These are phyloP conservation scores for Scheffersomyces spartinae DNA, from an alignment of 805 yeast genomes.

Conservation along the genomic window DNA sequence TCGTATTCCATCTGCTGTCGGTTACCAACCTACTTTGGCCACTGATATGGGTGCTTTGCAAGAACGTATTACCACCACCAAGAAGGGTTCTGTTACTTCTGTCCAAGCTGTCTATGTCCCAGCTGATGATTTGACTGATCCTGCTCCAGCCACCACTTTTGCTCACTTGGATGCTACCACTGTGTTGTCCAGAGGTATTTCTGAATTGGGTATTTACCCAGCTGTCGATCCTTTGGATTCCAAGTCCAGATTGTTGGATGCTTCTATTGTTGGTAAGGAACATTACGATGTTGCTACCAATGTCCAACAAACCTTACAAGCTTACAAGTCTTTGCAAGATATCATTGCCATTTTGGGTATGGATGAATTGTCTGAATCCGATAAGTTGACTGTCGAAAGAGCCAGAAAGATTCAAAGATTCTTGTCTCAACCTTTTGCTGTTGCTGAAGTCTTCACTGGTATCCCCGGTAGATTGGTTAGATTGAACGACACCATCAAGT, in stretches of 20 bases:
- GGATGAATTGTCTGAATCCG: conserved; percentile 99
- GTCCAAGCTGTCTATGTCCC: conserved; percentile 99
- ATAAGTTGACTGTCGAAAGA: conserved; percentile 99
- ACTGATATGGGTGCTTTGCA: conserved; percentile 99
- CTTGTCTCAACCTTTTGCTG: conserved; percentile 99
- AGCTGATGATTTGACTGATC: conserved; percentile 99
- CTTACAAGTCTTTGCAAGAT: conserved; percentile 99
- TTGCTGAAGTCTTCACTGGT: conserved; percentile 99
- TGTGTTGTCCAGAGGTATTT: conserved; percentile 98
- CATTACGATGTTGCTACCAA: conserved; percentile 91
- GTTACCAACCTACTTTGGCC: conserved; percentile 99
- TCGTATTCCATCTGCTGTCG: conserved; percentile 99
- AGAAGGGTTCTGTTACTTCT: conserved; percentile 99
- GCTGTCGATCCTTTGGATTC: conserved; percentile 99
- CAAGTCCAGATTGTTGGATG: conserved; percentile 96
- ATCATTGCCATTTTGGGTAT: conserved; percentile 99
- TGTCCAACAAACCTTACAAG: conserved; percentile 98
- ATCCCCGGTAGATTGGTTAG: conserved; percentile 96
- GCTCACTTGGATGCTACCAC: conserved; percentile 99
- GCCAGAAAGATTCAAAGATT: conserved; percentile 99
- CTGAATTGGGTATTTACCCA: conserved; percentile 99
- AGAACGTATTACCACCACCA: conserved; percentile 99
- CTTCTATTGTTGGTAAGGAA: conserved; percentile 95
- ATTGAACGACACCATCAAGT: conserved; percentile 85
- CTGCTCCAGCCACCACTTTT: conserved; percentile 99